Base-by-base conservation (phyloP, 1,284 basidiomycete species). In the Cutaneotrichosporon dermatis region DNA sequence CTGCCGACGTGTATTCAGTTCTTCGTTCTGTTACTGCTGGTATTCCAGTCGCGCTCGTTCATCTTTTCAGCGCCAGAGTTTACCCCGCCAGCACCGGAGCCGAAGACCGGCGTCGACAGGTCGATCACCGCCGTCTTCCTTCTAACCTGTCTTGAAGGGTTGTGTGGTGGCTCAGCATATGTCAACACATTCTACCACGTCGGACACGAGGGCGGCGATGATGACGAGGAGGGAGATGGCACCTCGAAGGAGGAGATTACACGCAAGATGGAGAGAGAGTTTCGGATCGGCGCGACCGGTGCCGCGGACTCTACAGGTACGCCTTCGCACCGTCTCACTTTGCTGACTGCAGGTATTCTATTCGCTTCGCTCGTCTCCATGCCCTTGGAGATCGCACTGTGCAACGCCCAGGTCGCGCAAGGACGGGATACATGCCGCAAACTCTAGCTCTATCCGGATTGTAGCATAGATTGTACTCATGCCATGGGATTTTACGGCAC, bases 91-190 rank as follows among this genome's bases (percentile, higher is more conserved):
- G 34, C 46, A 13, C 50, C 49, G 0, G 57, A 66, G 15, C 60
- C 65, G 0, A 8, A 42, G 1, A 40, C 46, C 6, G 70, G 67
- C 12, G 65, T 63, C 55, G 83, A 81, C 45, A 68, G 81, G 42
- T 86, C 83, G 57, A 85, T 91, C 66, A 74, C 81, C 10, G 74
- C 85, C 25, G 86, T 92, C 2, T 91, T 92, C 73, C 59, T 85
- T n/a, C 82, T 93, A 51, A 86, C 93, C 66, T 86, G 86, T 62
- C 68, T 92, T 10, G 92, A 94, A 73, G 92, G 92, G 6, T 82
- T 93, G 44, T 94, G 91, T 65, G 92, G 92, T 48, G 92, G 92
- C 2, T 80, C 88, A n/a, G 90, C 90, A n/a, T 95, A 94, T 69
- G 90, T 93, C 54, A 92, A 92, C 74, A 89, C 88, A 3, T 94